Evolutionary conservation across 352 stramenopile genomes (phyloP).

Genomic region (Lagenidium sp.): DNA sequence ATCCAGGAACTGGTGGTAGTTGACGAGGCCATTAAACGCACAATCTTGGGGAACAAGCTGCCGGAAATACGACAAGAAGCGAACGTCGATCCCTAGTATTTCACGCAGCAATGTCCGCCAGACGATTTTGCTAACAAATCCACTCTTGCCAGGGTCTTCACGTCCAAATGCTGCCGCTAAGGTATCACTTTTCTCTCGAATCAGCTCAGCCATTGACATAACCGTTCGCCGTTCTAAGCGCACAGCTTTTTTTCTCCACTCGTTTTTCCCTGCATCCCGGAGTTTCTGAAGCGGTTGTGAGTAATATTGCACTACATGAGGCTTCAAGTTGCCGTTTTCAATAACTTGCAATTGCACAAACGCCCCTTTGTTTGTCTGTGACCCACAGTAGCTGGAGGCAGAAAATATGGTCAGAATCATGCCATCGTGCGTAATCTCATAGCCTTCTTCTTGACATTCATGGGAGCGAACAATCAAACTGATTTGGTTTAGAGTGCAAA

Average conservation of each 20-base stretch:
- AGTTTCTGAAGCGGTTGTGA: constrained; percentile 79
- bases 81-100: constrained; percentile 50
- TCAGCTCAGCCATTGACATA: constrained; percentile 71
- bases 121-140: constrained; percentile 48
- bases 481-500: constrained; percentile 80
- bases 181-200: constrained; percentile 69
- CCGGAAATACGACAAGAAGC: constrained; percentile 64
- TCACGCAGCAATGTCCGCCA: constrained; percentile 54
- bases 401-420: constrained; percentile 89
- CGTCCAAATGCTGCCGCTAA: constrained; percentile 41
- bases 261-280: constrained; percentile 47
- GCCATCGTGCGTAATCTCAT: constrained; percentile 81
- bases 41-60: constrained; percentile 38
- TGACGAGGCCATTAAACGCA: constrained; percentile 26
- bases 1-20: constrained; percentile 72
- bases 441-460: constrained; percentile 89
- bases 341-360: constrained; percentile 61
- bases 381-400: constrained; percentile 88
- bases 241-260: constrained; percentile 72
- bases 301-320: constrained; percentile 89
- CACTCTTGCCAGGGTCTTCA: constrained; percentile 22
- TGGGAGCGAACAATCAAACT: constrained; percentile 91
- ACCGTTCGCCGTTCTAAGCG: constrained; percentile 61
- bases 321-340: constrained; percentile 74
- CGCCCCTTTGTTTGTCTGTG: constrained; percentile 86